Conservation (phyloP, 2,329 filamentous ascomycete species). For the Byssoonygena ceratinophila region DNA sequence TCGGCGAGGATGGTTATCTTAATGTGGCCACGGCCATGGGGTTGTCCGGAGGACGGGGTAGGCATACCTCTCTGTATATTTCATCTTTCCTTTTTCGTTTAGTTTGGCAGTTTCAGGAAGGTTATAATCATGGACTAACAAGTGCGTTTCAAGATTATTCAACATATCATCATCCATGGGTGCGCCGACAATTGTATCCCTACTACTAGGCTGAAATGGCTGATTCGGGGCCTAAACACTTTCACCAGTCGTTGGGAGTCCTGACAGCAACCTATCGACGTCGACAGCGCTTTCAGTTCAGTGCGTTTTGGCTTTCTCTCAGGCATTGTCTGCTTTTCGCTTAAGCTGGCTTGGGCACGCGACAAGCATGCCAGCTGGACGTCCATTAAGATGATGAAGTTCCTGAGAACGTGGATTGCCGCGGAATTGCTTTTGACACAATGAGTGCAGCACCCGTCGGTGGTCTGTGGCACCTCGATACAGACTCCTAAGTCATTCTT, state of each 20-base stretch:
- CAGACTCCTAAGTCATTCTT: neutral
- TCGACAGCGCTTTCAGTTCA: neutral
- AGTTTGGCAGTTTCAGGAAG: neutral
- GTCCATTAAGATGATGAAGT: neutral
- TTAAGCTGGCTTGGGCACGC: neutral
- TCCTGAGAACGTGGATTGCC: neutral
- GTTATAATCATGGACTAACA: neutral
- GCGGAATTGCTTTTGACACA: neutral
- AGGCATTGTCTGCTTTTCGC: neutral
- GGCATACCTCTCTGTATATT: conserved; percentile 14
- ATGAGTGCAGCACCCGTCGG: neutral
- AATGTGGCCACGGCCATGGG: conserved; percentile 38
- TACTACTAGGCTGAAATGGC: conserved; percentile 16
- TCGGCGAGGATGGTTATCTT: conserved; percentile 34
- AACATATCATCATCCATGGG: conserved; percentile 35
- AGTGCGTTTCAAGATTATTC: conserved; percentile 27
- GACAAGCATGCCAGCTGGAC: neutral
- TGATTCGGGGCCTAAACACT: neutral
- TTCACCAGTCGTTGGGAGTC: neutral
- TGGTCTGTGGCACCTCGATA: neutral
- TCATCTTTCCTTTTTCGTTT: neutral
- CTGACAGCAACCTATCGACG: neutral
- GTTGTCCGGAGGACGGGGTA: conserved; percentile 32
- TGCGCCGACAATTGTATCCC: conserved; percentile 20
- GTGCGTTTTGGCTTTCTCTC: neutral